Conservation (phyloP, 352 stramenopile genomes). For the Phytophthora foliorum region DNA sequence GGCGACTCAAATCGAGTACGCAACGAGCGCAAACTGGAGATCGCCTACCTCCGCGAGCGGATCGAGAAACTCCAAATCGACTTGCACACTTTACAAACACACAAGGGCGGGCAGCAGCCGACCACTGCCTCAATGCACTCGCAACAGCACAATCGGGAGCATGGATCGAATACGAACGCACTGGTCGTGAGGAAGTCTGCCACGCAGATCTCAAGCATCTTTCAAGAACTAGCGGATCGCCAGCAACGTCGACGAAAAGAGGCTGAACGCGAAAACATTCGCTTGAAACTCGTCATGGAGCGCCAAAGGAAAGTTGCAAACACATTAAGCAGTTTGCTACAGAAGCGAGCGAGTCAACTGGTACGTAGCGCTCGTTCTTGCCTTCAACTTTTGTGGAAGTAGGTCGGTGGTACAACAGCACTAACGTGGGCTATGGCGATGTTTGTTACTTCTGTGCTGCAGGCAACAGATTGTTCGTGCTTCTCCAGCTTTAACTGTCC, state of each 20-base stretch:
- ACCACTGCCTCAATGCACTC: not conserved
- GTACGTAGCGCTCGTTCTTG: constrained; percentile 17
- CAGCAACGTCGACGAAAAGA: constrained; percentile 32
- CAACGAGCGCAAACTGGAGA: constrained; percentile 49
- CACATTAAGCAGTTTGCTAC: constrained; percentile 44
- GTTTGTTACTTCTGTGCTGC: constrained; percentile 1
- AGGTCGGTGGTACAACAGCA: too few species aligned
- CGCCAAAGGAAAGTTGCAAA: constrained; percentile 50
- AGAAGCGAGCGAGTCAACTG: constrained; percentile 33
- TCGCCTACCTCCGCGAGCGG: constrained; percentile 46
- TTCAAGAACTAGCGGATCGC: constrained; percentile 28
- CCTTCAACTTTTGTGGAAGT: not conserved
- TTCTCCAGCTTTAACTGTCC: constrained; percentile 20
- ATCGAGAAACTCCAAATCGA: constrained; percentile 46
- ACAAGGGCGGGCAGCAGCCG: constrained; percentile 2
- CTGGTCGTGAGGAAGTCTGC: constrained; percentile 1
- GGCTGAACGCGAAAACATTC: constrained; percentile 45
- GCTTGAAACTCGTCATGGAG: constrained; percentile 47
- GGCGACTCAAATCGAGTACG: constrained; percentile 37
- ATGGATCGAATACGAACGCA: constrained; percentile 1
- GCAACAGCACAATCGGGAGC: not conserved
- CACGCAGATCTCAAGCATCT: constrained; percentile 27
- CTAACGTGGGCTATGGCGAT: not conserved
- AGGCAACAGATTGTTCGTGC: constrained; percentile 27
- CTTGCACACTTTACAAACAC: constrained; percentile 31